Conservation (phyloP, 257 asterid species). For the Echites panduratus region DNA sequence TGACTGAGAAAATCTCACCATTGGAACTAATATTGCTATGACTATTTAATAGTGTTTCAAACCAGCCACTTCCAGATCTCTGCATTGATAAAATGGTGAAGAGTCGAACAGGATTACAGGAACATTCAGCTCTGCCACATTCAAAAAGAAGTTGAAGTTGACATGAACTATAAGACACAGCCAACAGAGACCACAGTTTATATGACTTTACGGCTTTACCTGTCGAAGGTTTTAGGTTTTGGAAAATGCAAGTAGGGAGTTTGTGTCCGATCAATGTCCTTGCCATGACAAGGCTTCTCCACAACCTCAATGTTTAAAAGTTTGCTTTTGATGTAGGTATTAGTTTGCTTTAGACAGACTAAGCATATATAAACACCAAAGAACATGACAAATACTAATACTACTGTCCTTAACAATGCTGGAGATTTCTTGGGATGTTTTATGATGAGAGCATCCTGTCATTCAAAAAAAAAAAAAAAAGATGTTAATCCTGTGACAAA, state of each 20-base stretch:
- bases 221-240: constrained; percentile 60
- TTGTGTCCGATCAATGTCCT: constrained; percentile 40
- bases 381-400: constrained; percentile 59
- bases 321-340: constrained; percentile 23
- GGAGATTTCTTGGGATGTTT: constrained; percentile 73
- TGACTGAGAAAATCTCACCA: constrained; percentile 78
- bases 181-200: background rate
- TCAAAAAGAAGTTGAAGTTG: constrained; percentile 1
- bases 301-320: constrained; percentile 31
- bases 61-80: constrained; percentile 99
- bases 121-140: constrained; percentile 63
- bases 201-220: constrained; percentile 42
- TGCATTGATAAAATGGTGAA: constrained; percentile 86
- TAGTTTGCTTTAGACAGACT: constrained; percentile 61
- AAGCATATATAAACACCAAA: constrained; percentile 74
- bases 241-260: constrained; percentile 71
- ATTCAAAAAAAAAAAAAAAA: constrained; percentile 12
- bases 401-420: constrained; percentile 55
- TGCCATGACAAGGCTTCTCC: constrained; percentile 29
- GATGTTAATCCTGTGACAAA: constrained; percentile 10
- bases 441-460: constrained; percentile 55
- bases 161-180: background rate
- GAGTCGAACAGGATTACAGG: constrained; percentile 70
- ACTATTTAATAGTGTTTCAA: constrained; percentile 83
- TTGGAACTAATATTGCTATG: constrained; percentile 84